These are phyloP conservation scores for Oryza nivara DNA, from an alignment of 176 grass and related monocot genomes.

Conservation along the genomic window DNA sequence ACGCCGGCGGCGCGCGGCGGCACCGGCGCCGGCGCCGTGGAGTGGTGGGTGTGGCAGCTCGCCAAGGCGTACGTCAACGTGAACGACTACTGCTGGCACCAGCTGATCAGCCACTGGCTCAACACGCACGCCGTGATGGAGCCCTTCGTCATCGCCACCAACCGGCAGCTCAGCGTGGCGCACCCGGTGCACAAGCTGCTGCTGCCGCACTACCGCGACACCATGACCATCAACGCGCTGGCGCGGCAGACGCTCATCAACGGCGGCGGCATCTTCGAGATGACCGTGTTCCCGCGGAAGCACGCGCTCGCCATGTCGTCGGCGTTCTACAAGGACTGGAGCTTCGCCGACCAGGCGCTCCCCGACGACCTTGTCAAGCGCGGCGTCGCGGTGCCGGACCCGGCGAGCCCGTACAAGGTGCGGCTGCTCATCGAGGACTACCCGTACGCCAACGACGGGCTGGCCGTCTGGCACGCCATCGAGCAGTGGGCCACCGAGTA, in stretches of 20 bases:
- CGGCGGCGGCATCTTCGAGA: constrained; percentile 46
- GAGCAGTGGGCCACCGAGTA: constrained; percentile 59
- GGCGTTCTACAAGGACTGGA: constrained; percentile 54
- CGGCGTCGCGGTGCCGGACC: constrained; percentile 30
- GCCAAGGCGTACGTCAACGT: constrained; percentile 52
- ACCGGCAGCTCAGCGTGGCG: constrained; percentile 46
- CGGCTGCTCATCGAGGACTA: constrained; percentile 38
- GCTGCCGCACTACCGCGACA: constrained; percentile 52
- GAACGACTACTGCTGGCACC: constrained; percentile 53
- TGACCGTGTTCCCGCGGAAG: constrained; percentile 46
- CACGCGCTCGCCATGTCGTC: constrained; percentile 44
- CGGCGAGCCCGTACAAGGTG: constrained; percentile 49
- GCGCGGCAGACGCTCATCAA: constrained; percentile 48
- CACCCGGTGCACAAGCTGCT: constrained; percentile 60
- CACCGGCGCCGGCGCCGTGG: constrained; percentile 2
- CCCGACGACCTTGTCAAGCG: constrained; percentile 56
- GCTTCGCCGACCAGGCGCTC: constrained; percentile 47
- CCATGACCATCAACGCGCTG: constrained; percentile 55
- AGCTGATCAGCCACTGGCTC: constrained; percentile 61
- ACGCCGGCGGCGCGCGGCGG: background rate
- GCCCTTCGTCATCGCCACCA: constrained; percentile 53
- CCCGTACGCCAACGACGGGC: constrained; percentile 48
- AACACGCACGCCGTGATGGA: constrained; percentile 55
- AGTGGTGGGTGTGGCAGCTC: constrained; percentile 44
- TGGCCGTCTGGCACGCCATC: constrained; percentile 59